Evolutionary conservation across 106 monocot species (phyloP), one percentile per base, ranked within the genome.

Genomic region (Platanthera zijinensis): DNA sequence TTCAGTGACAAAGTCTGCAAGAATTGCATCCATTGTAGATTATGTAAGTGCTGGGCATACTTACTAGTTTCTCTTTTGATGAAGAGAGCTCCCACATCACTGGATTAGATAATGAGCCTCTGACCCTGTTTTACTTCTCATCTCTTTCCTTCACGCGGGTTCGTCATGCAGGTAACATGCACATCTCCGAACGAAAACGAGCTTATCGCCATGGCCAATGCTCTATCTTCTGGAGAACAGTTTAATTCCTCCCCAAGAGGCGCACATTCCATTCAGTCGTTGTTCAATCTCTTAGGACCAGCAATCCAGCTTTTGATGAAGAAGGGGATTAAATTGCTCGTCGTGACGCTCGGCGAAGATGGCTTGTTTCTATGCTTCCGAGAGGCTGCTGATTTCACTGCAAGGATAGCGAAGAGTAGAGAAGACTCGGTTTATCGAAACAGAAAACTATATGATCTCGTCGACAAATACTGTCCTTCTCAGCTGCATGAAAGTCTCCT

Each of bases 161-260:
- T 70, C 48, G 6, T 72, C 51, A 0, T 54, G 71, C 86, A 95
- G 95, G 76, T 95, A 83, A 88, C 92, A 73, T 88, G 56, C 48
- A 50, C 84, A 78, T 88, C 95, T n/a, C 90, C 95, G 22, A 95
- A 95, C 77, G 90, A 84, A 76, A 71, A 78, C 53, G 95, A 95
- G 80, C 90, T 95, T 18, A 82, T 92, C 75, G 77, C 90, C 22
- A 92, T 95, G 92, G 90, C 92, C 75, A 87, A 82, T 79, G 73
- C 86, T 56, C 57, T 92, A 74, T 88, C 90, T 10, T 28, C 81
- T 2, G 9, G 18, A 3, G 22, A 72, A 81, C 67, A 69, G 28
- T 82, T 79, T 66, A 54, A 50, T 75, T 57, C 57, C 59, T 15
- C 63, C 46, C 72, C 51, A 28, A n/a, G 7, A 10, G 68, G 25